phyloP scores from a whole-genome alignment of 192 early-diverging fungal genomes.

The Allomyces javanicus region DNA sequence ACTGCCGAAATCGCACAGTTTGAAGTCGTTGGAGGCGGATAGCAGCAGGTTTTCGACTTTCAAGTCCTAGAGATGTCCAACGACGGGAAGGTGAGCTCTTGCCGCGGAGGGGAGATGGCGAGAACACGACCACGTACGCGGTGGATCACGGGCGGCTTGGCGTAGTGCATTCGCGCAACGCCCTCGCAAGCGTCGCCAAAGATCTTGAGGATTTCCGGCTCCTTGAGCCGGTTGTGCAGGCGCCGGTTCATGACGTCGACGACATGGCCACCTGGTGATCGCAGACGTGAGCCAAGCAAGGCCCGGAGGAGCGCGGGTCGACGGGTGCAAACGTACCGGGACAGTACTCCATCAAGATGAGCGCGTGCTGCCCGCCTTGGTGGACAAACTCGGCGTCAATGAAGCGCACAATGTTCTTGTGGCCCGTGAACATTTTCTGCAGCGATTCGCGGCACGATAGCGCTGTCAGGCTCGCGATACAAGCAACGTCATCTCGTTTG shows the following conservation, averaged over 20 bases:
- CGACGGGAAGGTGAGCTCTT: conserved; percentile 31
- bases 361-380: conserved; percentile 48
- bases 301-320: background rate
- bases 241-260: conserved; percentile 75
- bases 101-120: too few relatives aligned
- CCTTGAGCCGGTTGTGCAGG: conserved; percentile 47
- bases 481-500: background rate
- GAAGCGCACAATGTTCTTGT: conserved; percentile 65
- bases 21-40: conserved; percentile 38
- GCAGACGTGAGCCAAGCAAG: conserved; percentile 6
- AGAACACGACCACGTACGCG: conserved; percentile 11
- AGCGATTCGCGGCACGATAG: background rate
- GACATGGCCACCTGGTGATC: conserved; percentile 40
- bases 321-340: conserved; percentile 24
- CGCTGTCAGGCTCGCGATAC: background rate
- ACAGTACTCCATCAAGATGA: conserved; percentile 89
- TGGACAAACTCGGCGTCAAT: conserved; percentile 45
- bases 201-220: conserved; percentile 71
- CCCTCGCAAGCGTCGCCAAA: conserved; percentile 72
- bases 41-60: conserved; percentile 68
- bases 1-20: conserved; percentile 94
- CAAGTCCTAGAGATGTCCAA: conserved; percentile 15
- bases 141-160: conserved; percentile 60
- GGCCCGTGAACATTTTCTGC: conserved; percentile 46
- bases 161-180: conserved; percentile 81